Base-by-base conservation (phyloP, 1,284 basidiomycete genomes). In the Lignosus rhinocerotis region DNA sequence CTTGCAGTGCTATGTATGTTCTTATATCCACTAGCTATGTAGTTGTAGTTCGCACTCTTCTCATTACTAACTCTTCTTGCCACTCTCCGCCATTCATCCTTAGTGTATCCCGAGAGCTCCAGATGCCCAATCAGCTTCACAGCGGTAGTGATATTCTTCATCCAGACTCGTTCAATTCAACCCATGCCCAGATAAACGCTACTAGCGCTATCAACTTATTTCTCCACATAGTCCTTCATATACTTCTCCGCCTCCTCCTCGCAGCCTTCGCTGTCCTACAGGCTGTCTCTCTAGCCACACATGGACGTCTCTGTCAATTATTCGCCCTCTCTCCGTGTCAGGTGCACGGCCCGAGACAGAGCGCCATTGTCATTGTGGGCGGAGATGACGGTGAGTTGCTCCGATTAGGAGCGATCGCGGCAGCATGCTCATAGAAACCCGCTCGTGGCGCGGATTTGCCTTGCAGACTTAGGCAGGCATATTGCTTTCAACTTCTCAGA, bases 401-500 rank as follows among this genome's bases (percentile, higher is more conserved):
- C 49, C 58, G 57, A 64, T 66, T 52, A 56, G 58, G 52, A 60
- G 42, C 50, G 58, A 60, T 45, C 43, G 32, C 16, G 36, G 49
- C 45, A 14, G 33, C 42, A 17, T 42, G 56, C 56, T 60, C 41
- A 59, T 58, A 9, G 19, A 46, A 48, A 36, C 43, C 45, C 34
- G 16, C 39, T 43, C 31, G 8, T 31, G n/a, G 32, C 25, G 44
- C 44, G 41, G 34, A 42, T 42, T 34, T 39, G 54, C 57, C 43
- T 52, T 53, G 50, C 58, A 74, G 72, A 67, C 53, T 60, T 72
- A 45, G 72, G 72, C 44, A 66, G 67, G 59, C 67, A 66, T 45
- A 59, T 69, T 21, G 69, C 71, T 16, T 60, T 74, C 50, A 62
- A 59, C 45, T 71, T 73, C 60, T 74, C 73, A 17, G 67, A 74